phyloP scores from a whole-genome alignment of 2,329 filamentous ascomycete species.

The Trichoderma brevicompactum region DNA sequence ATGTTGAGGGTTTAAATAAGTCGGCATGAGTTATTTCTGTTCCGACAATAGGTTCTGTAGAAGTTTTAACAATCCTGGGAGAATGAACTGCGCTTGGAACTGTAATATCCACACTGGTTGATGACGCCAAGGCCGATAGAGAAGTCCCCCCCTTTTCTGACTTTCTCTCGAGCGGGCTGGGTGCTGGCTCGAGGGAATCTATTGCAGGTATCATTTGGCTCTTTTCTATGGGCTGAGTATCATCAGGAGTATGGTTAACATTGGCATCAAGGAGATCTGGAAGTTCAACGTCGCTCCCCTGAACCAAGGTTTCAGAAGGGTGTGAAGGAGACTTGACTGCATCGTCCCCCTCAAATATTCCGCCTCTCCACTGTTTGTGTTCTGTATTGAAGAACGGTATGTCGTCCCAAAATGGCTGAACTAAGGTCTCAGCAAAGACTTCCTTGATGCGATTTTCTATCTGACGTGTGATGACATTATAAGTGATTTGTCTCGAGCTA shows the following conservation, averaged over 20 bases:
- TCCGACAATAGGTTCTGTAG: slow-evolving; percentile 67
- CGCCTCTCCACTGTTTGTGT: slow-evolving; percentile 78
- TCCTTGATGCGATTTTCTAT: slow-evolving; percentile 96
- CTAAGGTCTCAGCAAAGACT: slow-evolving; percentile 88
- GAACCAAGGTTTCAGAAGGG: slow-evolving; percentile 5
- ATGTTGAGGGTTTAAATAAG: slow-evolving; percentile 60
- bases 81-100: slow-evolving; percentile 42
- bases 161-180: slow-evolving; percentile 58
- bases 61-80: slow-evolving; percentile 47
- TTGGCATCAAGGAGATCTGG: slow-evolving; percentile 52
- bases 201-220: slow-evolving; percentile 55
- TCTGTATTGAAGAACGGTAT: slow-evolving; percentile 85
- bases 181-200: slow-evolving; percentile 43
- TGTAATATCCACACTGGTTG: slow-evolving; percentile 55
- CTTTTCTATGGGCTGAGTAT: slow-evolving; percentile 58
- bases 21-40: slow-evolving; percentile 71
- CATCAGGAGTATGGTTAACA: slow-evolving; percentile 44
- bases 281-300: slow-evolving; percentile 53
- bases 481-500: slow-evolving; percentile 93
- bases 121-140: slow-evolving; percentile 47
- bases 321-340: slow-evolving; percentile 8
- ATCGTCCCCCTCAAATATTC: slow-evolving; percentile 67
- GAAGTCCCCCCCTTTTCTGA: slow-evolving; percentile 44
- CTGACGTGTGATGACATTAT: slow-evolving; percentile 85
- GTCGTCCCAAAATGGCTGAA: slow-evolving; percentile 95